Conservation (phyloP, 441 rosid species). For the Mallotus repandus region DNA sequence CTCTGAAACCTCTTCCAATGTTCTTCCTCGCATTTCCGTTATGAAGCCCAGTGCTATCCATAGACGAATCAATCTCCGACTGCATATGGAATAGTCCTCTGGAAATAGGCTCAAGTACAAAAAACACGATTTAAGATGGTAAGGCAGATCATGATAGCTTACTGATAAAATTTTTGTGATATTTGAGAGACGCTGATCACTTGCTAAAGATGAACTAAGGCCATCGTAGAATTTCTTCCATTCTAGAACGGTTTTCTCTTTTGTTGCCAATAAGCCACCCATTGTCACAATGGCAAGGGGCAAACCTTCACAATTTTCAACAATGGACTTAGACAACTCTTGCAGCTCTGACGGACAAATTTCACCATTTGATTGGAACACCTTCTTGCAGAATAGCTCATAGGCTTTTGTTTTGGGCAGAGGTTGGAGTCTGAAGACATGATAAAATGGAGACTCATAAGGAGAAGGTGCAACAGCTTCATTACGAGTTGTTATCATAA, state of each 20-base stretch:
- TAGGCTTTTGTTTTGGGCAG: too few species aligned
- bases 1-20: conserved; percentile 25
- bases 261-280: conserved; percentile 11
- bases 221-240: conserved; percentile 12
- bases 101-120: conserved; percentile 30
- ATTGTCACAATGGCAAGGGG: conserved; percentile 18
- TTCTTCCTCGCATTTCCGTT: conserved; percentile 20
- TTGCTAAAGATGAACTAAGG: too few species aligned
- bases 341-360: neutral
- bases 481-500: neutral
- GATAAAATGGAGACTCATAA: neutral
- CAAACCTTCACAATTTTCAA: conserved; percentile 23
- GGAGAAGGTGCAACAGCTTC: neutral
- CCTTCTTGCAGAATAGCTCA: too few species aligned
- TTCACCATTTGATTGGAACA: too few species aligned
- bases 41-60: conserved; percentile 32
- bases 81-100: conserved; percentile 17
- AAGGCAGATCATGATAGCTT: too few species aligned
- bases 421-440: neutral
- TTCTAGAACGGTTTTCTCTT: neutral
- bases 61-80: conserved; percentile 21
- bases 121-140: too few species aligned
- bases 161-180: too few species aligned
- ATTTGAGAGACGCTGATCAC: too few species aligned
- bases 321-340: neutral